These are phyloP conservation scores for Alternaria sp. DNA, from an alignment of 2,329 filamentous ascomycete genomes.

Conservation along the genomic window DNA sequence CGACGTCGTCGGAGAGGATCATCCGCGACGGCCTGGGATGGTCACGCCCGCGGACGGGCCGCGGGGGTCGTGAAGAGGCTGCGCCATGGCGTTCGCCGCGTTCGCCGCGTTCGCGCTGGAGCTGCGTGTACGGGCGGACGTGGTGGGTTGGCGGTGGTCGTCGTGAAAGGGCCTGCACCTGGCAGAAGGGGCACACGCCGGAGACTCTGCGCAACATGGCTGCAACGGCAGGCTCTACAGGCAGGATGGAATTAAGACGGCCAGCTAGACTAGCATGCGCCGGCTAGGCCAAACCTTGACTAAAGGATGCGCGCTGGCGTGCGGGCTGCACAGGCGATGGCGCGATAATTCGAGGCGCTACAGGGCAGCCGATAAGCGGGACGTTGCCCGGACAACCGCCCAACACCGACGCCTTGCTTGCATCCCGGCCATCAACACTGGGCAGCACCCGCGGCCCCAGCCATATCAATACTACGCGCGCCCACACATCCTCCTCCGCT, in stretches of 20 bases:
- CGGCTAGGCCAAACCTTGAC: background rate
- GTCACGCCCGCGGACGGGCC: slow-evolving; percentile 12
- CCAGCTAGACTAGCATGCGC: background rate
- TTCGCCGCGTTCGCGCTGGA: slow-evolving; percentile 22
- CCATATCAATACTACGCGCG: slow-evolving; percentile 26
- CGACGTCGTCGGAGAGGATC: slow-evolving; percentile 54
- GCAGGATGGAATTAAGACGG: background rate
- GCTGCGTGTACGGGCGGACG: slow-evolving; percentile 46
- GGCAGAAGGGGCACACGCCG: slow-evolving; percentile 54
- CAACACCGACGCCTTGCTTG: slow-evolving; percentile 16
- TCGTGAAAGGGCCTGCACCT: slow-evolving; percentile 33
- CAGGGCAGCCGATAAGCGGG: slow-evolving; percentile 8
- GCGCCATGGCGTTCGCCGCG: slow-evolving; percentile 13
- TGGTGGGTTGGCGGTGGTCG: slow-evolving; percentile 19
- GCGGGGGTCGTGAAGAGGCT: background rate
- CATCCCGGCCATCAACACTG: slow-evolving; percentile 35
- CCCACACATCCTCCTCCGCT: slow-evolving; percentile 34
- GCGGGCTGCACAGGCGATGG: slow-evolving; percentile 11
- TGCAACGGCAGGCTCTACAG: background rate
- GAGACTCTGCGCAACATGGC: slow-evolving; percentile 37
- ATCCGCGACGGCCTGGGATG: slow-evolving; percentile 53
- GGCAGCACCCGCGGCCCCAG: slow-evolving; percentile 24
- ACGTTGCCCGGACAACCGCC: slow-evolving; percentile 30
- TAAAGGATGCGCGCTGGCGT: slow-evolving; percentile 10
- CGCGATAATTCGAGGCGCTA: slow-evolving; percentile 4